phyloP scores from a whole-genome alignment of 192 early-diverging fungal species.

The Podila epicladia region DNA sequence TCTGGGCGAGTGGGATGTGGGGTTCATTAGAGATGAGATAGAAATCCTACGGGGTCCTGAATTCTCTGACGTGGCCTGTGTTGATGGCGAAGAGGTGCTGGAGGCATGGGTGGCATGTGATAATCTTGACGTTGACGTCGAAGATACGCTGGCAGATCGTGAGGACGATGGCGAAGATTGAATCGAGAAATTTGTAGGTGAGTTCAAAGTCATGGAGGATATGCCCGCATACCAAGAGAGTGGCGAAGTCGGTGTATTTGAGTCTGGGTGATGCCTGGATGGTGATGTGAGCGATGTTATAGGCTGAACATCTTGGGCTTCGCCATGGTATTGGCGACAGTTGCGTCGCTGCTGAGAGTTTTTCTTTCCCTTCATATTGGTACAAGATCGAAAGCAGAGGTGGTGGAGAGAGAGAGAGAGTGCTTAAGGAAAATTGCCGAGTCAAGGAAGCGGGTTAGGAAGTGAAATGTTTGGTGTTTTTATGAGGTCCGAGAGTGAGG shows the following conservation, averaged over 20 bases:
- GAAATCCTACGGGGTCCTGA: constrained; percentile 13
- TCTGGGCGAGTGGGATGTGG: constrained; percentile 16
- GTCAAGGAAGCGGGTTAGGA: no score
- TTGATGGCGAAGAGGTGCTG: neutral
- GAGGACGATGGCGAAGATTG: no score
- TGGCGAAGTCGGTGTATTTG: neutral
- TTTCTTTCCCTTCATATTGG: neutral
- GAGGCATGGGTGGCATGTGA: neutral
- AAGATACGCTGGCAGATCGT: no score
- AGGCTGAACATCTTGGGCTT: neutral
- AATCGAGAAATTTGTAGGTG: neutral
- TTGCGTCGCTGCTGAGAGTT: neutral
- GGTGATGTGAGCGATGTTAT: neutral
- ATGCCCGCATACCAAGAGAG: neutral
- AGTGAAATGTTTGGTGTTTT: no score
- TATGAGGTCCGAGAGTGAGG: no score
- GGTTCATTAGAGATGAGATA: constrained; percentile 22
- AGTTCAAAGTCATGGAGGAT: neutral
- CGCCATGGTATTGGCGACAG: neutral
- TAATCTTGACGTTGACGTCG: neutral
- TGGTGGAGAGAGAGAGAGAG: neutral
- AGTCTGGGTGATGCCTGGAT: no score
- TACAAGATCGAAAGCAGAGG: neutral
- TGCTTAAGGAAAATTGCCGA: no score
- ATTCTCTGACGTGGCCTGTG: neutral